Evolutionary conservation across 768 basidiomycete genomes (phyloP).

Genomic region (Mycena sanguinolenta): DNA sequence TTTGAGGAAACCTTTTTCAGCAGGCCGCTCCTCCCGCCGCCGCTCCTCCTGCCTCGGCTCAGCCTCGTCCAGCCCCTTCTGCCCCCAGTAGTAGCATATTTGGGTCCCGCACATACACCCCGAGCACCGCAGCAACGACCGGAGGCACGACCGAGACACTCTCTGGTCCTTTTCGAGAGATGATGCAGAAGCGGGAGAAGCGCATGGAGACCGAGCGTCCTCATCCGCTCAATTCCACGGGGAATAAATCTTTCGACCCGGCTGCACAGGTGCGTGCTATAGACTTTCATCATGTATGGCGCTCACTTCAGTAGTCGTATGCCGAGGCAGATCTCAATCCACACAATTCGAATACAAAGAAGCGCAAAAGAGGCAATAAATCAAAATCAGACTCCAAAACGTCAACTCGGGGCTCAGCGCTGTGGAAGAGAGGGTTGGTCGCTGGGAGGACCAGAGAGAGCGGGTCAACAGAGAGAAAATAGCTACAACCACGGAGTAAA

Average conservation of each 20-base stretch:
- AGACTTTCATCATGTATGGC: background rate
- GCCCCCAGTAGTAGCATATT: background rate
- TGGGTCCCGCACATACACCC: background rate
- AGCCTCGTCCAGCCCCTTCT: too few relatives aligned
- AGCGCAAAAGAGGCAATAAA: background rate
- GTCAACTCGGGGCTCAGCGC: too few relatives aligned
- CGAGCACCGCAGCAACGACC: background rate
- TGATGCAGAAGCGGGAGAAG: too few relatives aligned
- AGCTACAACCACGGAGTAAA: too few relatives aligned
- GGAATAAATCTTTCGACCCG: background rate
- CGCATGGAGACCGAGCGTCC: background rate
- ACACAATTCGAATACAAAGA: background rate
- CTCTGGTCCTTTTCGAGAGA: conserved; percentile 2
- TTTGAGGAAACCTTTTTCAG: background rate
- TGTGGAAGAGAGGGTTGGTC: too few relatives aligned
- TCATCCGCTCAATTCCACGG: background rate
- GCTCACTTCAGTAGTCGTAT: too few relatives aligned
- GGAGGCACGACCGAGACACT: background rate
- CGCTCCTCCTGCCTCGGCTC: background rate
- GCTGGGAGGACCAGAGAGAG: too few relatives aligned
- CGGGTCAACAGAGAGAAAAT: too few relatives aligned
- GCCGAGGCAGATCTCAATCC: background rate
- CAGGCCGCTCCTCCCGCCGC: background rate
- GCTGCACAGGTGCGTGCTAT: background rate
- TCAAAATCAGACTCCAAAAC: too few relatives aligned